Evolutionary conservation across 2,329 filamentous ascomycete species (phyloP).

Genomic region (Phoma herbarum): DNA sequence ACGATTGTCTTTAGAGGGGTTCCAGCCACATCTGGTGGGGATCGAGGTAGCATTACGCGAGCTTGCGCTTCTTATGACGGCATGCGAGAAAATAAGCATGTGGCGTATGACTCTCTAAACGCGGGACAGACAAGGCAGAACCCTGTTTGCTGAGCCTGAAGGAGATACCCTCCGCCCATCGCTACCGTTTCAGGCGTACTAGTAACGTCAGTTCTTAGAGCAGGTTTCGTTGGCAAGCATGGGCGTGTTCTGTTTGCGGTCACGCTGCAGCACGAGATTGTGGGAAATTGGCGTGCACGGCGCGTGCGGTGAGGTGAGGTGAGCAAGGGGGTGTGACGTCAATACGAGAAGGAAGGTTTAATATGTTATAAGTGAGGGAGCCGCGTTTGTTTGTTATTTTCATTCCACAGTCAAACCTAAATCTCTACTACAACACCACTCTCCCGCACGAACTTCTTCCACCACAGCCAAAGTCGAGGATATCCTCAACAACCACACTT

Average conservation of each 20-base stretch:
- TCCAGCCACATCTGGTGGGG: constrained; percentile 20
- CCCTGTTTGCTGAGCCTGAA: constrained; percentile 14
- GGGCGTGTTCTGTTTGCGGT: constrained; percentile 21
- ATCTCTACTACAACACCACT: constrained; percentile 11
- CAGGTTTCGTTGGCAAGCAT: constrained; percentile 22
- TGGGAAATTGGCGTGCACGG: constrained; percentile 19
- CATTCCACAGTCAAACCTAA: constrained; percentile 16
- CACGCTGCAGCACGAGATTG: constrained; percentile 15
- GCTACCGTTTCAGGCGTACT: constrained; percentile 15
- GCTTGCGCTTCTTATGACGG: constrained; percentile 18
- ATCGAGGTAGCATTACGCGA: constrained; percentile 5
- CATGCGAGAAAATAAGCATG: constrained; percentile 18
- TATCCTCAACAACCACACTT: neutral
- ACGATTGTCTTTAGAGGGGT: constrained; percentile 3
- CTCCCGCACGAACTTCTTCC: neutral
- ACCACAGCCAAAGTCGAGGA: constrained; percentile 6
- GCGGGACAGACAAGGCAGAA: constrained; percentile 16
- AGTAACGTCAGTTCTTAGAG: constrained; percentile 18
- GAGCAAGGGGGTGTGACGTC: constrained; percentile 23
- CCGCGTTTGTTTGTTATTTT: constrained; percentile 16
- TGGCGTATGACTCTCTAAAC: constrained; percentile 18
- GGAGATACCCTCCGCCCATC: constrained; percentile 16
- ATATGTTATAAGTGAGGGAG: constrained; percentile 24
- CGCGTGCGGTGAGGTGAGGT: constrained; percentile 15
- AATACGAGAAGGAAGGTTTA: constrained; percentile 8